phyloP scores from a whole-genome alignment of 257 asterid species.

The Phtheirospermum japonicum region DNA sequence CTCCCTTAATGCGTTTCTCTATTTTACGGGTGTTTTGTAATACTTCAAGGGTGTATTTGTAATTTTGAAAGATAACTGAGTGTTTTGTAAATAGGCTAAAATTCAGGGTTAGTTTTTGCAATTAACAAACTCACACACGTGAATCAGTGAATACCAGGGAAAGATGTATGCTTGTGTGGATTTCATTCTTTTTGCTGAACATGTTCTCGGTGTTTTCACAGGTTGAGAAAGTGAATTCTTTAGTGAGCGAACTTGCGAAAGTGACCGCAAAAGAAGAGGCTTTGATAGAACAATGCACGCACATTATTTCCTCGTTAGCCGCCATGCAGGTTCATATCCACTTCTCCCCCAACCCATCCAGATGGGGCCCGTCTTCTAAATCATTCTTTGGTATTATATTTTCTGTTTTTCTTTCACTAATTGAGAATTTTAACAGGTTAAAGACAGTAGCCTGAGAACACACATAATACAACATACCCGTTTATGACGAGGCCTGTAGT shows the following conservation, averaged over 20 bases:
- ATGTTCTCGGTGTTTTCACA: slow-evolving; percentile 27
- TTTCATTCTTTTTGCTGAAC: slow-evolving; percentile 3
- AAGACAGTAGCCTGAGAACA: slow-evolving; percentile 77
- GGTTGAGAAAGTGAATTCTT: slow-evolving; percentile 65
- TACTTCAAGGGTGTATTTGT: background rate
- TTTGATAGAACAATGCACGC: slow-evolving; percentile 65
- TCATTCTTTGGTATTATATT: background rate
- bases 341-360: slow-evolving; percentile 5
- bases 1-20: background rate
- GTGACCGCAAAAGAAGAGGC: slow-evolving; percentile 65
- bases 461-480: slow-evolving; percentile 71
- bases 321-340: slow-evolving; percentile 61
- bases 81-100: background rate
- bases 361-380: background rate
- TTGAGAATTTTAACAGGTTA: slow-evolving; percentile 48
- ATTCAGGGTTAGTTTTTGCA: no score
- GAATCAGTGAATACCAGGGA: background rate
- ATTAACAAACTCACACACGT: background rate
- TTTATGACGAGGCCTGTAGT: slow-evolving; percentile 43
- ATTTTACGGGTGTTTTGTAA: background rate
- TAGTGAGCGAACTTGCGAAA: slow-evolving; percentile 67
- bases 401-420: background rate
- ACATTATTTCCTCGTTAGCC: slow-evolving; percentile 53
- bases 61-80: background rate
- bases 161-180: background rate